A percentile compares a stretch with the other conserved stretches of the same genome.
Evolutionary conservation across 192 early-diverging fungal species (phyloP).

Genomic region (Backusella psychrophila): DNA sequence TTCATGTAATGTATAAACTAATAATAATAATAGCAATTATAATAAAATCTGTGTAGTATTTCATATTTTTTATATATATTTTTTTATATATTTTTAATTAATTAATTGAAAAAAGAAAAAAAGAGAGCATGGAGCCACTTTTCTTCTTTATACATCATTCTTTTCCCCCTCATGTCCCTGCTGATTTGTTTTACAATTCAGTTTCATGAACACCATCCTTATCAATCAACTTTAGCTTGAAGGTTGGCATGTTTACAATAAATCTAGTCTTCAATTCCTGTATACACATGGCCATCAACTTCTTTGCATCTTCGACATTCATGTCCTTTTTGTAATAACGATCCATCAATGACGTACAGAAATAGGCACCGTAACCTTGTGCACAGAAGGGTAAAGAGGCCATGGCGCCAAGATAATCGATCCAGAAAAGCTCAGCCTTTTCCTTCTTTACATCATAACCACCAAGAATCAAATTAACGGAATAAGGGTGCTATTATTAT

Average conservation of each 20-base stretch:
- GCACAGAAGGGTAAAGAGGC: conserved; percentile 81
- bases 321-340: conserved; percentile 83
- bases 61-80: neutral
- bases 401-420: conserved; percentile 85
- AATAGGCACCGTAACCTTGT: conserved; percentile 93
- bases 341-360: conserved; percentile 89
- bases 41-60: neutral
- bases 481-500: conserved; percentile 70
- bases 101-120: neutral
- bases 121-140: neutral
- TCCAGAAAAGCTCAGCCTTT: conserved; percentile 82
- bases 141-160: neutral
- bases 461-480: conserved; percentile 86
- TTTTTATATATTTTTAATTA: neutral
- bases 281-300: conserved; percentile 82
- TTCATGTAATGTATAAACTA: neutral
- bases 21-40: neutral
- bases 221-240: conserved; percentile 83
- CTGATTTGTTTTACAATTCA: conserved; percentile 40
- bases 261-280: conserved; percentile 81
- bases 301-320: conserved; percentile 79
- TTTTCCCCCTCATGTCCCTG: neutral
- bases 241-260: conserved; percentile 81
- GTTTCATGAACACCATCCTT: conserved; percentile 80
- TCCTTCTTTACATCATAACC: conserved; percentile 78